Conservation (phyloP, 2,329 filamentous ascomycete species). For the Trichoderma cornu-damae region DNA sequence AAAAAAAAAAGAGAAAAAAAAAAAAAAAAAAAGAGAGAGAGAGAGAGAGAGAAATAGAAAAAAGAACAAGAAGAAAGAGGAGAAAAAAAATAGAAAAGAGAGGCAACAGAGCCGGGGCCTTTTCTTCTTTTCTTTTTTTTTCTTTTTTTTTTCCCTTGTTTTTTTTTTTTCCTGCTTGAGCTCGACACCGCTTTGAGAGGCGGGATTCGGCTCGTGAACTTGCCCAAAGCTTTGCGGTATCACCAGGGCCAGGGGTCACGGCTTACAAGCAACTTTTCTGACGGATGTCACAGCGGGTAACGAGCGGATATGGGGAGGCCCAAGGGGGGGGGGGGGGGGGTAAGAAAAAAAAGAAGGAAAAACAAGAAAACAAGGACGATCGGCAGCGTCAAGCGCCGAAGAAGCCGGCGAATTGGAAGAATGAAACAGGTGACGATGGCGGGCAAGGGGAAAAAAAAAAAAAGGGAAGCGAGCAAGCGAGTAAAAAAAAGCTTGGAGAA, state of each 20-base stretch:
- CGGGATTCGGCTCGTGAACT: conserved; percentile 13
- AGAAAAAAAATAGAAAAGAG: conserved; percentile 6
- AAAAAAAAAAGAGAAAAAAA: conserved; percentile 6
- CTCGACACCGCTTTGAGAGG: conserved; percentile 15
- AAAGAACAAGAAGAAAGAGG: conserved; percentile 3
- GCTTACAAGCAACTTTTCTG: conserved; percentile 13
- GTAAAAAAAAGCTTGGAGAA: conserved; percentile 1
- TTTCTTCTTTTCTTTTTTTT: too few relatives aligned
- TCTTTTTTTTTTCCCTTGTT: too few relatives aligned
- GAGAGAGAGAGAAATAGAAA: too few relatives aligned
- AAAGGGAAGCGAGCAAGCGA: conserved; percentile 10
- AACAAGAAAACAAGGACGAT: background rate
- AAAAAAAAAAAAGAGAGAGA: too few relatives aligned
- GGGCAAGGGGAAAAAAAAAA: too few relatives aligned
- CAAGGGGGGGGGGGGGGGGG: too few relatives aligned
- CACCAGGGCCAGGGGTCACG: conserved; percentile 14
- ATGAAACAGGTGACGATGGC: background rate
- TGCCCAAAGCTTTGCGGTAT: conserved; percentile 16
- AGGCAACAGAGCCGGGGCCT: conserved; percentile 2
- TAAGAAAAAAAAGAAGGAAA: background rate
- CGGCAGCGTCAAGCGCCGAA: conserved; percentile 16
- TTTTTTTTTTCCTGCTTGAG: too few relatives aligned
- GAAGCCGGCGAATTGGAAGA: background rate
- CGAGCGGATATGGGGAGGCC: too few relatives aligned
- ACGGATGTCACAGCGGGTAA: conserved; percentile 10